Percentiles rank a stretch among this genome's conserved stretches.
phyloP scores from a whole-genome alignment of 2,329 filamentous ascomycete species.

The Bipolaris oryzae region DNA sequence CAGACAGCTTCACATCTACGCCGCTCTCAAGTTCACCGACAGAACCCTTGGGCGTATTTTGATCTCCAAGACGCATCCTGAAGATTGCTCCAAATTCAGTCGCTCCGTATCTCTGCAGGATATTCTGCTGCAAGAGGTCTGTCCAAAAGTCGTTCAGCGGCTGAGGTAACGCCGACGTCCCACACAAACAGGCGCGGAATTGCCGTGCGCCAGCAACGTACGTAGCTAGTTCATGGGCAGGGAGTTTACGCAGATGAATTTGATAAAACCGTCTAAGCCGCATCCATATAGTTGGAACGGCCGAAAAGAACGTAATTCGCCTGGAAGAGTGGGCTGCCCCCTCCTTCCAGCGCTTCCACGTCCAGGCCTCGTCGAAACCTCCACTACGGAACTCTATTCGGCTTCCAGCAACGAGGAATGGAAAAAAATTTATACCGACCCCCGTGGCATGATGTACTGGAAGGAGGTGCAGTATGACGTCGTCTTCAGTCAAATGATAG shows the following conservation, averaged over 20 bases:
- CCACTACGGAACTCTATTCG: conserved; percentile 46
- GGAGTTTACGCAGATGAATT: conserved; percentile 38
- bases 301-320: conserved; percentile 45
- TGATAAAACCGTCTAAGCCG: conserved; percentile 47
- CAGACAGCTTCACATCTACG: conserved; percentile 50
- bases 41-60: conserved; percentile 36
- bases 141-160: conserved; percentile 60
- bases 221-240: conserved; percentile 37
- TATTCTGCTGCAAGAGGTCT: conserved; percentile 50
- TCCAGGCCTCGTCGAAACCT: conserved; percentile 44
- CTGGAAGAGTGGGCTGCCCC: conserved; percentile 29
- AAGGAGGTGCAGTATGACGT: conserved; percentile 44
- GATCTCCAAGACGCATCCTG: conserved; percentile 48
- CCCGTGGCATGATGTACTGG: conserved; percentile 48
- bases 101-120: conserved; percentile 53
- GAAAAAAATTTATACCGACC: conserved; percentile 47
- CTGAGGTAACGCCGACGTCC: conserved; percentile 57
- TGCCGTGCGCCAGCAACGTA: conserved; percentile 54
- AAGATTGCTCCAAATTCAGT: conserved; percentile 54
- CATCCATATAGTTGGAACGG: conserved; percentile 48
- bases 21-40: conserved; percentile 49
- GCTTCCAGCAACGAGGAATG: conserved; percentile 41
- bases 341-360: conserved; percentile 45
- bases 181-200: conserved; percentile 52
- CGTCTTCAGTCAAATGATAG: conserved; percentile 39